Percentiles rank a stretch among this genome's conserved stretches.
Evolutionary conservation across 2,329 filamentous ascomycete genomes (phyloP).

Genomic region (Cercospora sp.): DNA sequence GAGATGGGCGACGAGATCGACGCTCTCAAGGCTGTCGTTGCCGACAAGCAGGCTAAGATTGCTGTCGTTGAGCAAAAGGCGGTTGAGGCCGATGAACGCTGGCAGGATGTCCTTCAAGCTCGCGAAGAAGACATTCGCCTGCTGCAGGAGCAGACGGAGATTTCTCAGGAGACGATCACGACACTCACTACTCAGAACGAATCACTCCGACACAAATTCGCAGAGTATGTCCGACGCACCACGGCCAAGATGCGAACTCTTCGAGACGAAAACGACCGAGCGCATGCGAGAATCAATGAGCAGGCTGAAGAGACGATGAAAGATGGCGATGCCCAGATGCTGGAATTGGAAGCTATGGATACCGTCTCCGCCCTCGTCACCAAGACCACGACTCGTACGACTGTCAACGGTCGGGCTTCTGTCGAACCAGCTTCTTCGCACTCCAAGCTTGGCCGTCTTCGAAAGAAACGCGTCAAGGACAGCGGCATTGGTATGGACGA

Average conservation of each 20-base stretch:
- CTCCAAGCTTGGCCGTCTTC: slow-evolving; percentile 10
- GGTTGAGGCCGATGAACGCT: slow-evolving; percentile 42
- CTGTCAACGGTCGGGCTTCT: not conserved
- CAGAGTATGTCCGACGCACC: slow-evolving; percentile 40
- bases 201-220: slow-evolving; percentile 32
- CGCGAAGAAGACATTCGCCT: slow-evolving; percentile 42
- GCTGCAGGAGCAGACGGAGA: slow-evolving; percentile 32
- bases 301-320: slow-evolving; percentile 29
- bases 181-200: slow-evolving; percentile 34
- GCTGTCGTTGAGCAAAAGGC: slow-evolving; percentile 37
- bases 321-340: slow-evolving; percentile 27
- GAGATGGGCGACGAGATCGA: slow-evolving; percentile 39
- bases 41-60: slow-evolving; percentile 39
- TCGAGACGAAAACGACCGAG: slow-evolving; percentile 33
- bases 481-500: slow-evolving; percentile 32
- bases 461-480: slow-evolving; percentile 31
- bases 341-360: slow-evolving; percentile 33
- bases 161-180: slow-evolving; percentile 29
- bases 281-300: slow-evolving; percentile 29
- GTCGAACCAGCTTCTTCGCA: not conserved
- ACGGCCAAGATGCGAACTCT: slow-evolving; percentile 38
- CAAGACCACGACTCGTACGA: slow-evolving; percentile 8
- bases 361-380: slow-evolving; percentile 25
- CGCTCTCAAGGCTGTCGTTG: slow-evolving; percentile 32
- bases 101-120: slow-evolving; percentile 43